Evolutionary conservation across 2,329 filamentous ascomycete species (phyloP).

Genomic region (Cercospora canescens): DNA sequence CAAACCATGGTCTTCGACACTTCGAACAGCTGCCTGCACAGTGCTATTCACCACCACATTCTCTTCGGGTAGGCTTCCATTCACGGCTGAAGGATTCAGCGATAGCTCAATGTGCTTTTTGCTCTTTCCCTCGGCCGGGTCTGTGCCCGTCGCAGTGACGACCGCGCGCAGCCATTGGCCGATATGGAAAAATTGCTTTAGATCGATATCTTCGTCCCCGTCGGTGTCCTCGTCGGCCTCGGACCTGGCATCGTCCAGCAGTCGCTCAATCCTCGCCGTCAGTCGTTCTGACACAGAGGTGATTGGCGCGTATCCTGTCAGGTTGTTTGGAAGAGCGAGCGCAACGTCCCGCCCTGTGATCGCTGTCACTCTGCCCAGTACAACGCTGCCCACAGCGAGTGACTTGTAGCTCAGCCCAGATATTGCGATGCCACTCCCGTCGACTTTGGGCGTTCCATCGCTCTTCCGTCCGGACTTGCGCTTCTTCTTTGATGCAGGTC

Average conservation of each 20-base stretch:
- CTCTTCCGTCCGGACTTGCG: constrained; percentile 41
- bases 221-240: constrained; percentile 59
- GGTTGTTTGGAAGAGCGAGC: constrained; percentile 86
- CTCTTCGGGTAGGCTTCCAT: constrained; percentile 69
- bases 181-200: constrained; percentile 72
- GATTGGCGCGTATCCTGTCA: constrained; percentile 84
- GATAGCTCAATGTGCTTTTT: constrained; percentile 87
- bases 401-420: constrained; percentile 72
- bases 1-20: constrained; percentile 93
- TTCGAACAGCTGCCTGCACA: constrained; percentile 83
- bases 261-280: constrained; percentile 70
- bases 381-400: constrained; percentile 78
- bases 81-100: constrained; percentile 74
- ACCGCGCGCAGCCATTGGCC: constrained; percentile 88
- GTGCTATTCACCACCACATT: constrained; percentile 75
- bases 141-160: constrained; percentile 75
- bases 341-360: constrained; percentile 79
- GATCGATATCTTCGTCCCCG: constrained; percentile 62
- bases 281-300: constrained; percentile 86
- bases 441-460: constrained; percentile 37
- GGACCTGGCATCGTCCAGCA: constrained; percentile 57
- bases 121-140: constrained; percentile 59
- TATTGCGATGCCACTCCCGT: constrained; percentile 40
- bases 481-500: constrained; percentile 49
- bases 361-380: constrained; percentile 81